A percentile compares a stretch with the other conserved stretches of the same genome.
Conservation (phyloP, 2,329 filamentous ascomycete genomes). For the Pseudogymnoascus sp. region DNA sequence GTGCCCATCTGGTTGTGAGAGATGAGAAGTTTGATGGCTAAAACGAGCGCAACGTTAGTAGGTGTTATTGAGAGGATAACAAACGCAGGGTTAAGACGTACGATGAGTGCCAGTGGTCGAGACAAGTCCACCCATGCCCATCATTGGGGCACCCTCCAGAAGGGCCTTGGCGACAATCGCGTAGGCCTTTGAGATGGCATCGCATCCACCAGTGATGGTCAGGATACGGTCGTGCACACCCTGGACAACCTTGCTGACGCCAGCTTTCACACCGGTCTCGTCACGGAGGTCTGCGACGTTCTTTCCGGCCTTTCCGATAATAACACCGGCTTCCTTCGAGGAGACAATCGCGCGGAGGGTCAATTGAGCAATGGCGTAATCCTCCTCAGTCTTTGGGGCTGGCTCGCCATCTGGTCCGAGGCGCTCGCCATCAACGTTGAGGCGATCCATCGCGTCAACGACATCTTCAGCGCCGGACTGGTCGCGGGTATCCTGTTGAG, state of each 20-base stretch:
- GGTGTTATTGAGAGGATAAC: conserved; percentile 16
- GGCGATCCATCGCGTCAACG: conserved; percentile 53
- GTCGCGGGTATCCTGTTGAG: conserved; percentile 26
- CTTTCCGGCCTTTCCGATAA: conserved; percentile 97
- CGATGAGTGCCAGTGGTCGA: conserved; percentile 87
- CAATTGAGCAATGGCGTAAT: conserved; percentile 86
- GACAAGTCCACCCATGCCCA: conserved; percentile 92
- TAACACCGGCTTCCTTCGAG: conserved; percentile 96
- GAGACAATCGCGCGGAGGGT: conserved; percentile 96
- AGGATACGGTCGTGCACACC: conserved; percentile 95
- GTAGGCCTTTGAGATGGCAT: conserved; percentile 85
- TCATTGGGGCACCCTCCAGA: conserved; percentile 83
- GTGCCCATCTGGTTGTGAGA: conserved; percentile 99
- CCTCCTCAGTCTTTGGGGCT: conserved; percentile 87
- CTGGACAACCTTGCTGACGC: conserved; percentile 96
- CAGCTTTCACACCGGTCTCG: conserved; percentile 95
- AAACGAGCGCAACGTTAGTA: conserved; percentile 9
- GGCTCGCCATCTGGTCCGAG: conserved; percentile 68
- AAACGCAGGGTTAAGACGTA: conserved; percentile 44
- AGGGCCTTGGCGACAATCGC: conserved; percentile 85
- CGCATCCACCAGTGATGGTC: conserved; percentile 85
- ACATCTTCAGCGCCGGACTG: conserved; percentile 40
- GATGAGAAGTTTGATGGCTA: conserved; percentile 95
- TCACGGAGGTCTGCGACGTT: conserved; percentile 96
- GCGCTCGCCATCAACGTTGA: conserved; percentile 48